phyloP scores from a whole-genome alignment of 176 grass and related monocot genomes.

The Neostapfia colusana region DNA sequence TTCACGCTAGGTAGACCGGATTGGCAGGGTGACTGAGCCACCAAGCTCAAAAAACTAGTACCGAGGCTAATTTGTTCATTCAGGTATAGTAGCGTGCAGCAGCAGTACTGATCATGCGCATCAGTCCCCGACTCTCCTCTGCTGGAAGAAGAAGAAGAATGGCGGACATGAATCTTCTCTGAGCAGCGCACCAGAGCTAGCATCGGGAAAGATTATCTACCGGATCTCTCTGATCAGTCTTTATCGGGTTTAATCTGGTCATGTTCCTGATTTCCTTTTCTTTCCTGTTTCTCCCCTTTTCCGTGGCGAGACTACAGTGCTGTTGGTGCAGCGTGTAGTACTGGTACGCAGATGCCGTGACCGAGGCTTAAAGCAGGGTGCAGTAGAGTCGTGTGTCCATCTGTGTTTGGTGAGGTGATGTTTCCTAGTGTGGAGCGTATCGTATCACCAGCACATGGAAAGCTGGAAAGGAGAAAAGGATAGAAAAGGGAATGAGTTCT shows the following conservation, averaged over 20 bases:
- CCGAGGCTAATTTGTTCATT: conserved; percentile 9
- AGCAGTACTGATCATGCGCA: neutral
- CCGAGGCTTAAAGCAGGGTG: conserved; percentile 12
- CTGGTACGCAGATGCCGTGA: conserved; percentile 10
- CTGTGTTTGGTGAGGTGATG: conserved; percentile 43
- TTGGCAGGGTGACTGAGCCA: conserved; percentile 59
- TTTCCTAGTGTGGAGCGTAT: conserved; percentile 35
- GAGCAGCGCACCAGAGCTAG: neutral
- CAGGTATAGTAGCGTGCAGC: conserved; percentile 26
- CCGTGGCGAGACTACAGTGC: conserved; percentile 4
- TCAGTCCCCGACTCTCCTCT: neutral
- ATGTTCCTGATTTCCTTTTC: conserved; percentile 42
- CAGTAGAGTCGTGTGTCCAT: neutral
- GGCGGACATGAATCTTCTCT: neutral
- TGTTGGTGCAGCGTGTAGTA: neutral
- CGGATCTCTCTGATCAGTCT: neutral
- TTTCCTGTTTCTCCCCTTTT: conserved; percentile 39
- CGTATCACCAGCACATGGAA: conserved; percentile 70
- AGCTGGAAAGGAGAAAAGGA: conserved; percentile 66
- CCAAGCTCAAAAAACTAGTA: conserved; percentile 9
- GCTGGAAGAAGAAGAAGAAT: neutral
- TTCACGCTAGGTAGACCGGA: conserved; percentile 89
- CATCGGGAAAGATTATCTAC: neutral
- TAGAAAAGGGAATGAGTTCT: conserved; percentile 64
- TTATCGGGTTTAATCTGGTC: conserved; percentile 10